Evolutionary conservation across 345 rosid species (phyloP), one percentile per base, ranked within the genome.

Genomic region (Pugionium cornutum): DNA sequence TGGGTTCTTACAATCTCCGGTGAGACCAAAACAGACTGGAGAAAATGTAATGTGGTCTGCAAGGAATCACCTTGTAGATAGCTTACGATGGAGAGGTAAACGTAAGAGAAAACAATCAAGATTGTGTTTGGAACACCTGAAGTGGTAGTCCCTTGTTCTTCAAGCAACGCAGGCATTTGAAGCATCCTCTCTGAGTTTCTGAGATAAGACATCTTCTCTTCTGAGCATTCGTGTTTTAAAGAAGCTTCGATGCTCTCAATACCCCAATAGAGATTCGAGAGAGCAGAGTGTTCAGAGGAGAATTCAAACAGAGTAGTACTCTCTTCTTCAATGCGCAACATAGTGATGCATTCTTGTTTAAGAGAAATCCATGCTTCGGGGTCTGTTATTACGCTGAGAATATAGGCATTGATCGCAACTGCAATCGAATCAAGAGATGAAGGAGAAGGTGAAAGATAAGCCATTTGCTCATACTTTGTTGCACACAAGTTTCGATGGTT

Each of bases 121-220:
- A 71, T 75, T 9, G 61, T 62, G 70, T 92, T 89, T 1, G 81
- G 78, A 58, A 89, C 77, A 58, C 96, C 89, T 37, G 67, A 53
- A 9, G 83, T 86, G 26, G 91, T 87, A 42, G 55, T 60, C 59
- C 83, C 95, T 39, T 79, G 79, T 57, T 87, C 95, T 4, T 86
- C 91, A 57, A 89, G 88, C 80, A 89, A 82, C 10, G 98, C 97
- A 1, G 97, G 97, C 25, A 82, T 84, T 76, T 92, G 98, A 53
- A 89, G 96, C 92, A 84, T 73, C 65, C 68, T 75, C 83, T 92
- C 98, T 1, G 92, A 76, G 53, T 83, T 83, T 49, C 54, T 68
- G 7, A 89, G 58, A 62, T 49, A 52, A 33, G 58, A 45, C 6
- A 62, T 34, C 39, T 67, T 78, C 69, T 83, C 83, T 43, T 77